phyloP scores from a whole-genome alignment of 1,284 basidiomycete species.

The Boletellus deceptivus region DNA sequence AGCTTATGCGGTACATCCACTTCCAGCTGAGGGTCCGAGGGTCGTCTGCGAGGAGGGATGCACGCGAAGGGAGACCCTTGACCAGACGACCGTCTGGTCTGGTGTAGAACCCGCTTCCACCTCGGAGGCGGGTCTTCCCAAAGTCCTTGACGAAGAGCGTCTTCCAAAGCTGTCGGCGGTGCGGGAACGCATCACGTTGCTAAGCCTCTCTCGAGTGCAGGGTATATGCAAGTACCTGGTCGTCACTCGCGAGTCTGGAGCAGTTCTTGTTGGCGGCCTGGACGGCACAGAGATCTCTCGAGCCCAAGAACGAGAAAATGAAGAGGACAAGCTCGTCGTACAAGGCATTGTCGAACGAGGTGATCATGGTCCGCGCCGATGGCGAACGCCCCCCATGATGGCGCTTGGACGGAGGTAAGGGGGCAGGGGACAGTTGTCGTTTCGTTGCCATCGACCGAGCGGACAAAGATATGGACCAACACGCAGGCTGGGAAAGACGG shows the following conservation, averaged over 20 bases:
- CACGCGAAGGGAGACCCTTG: constrained; percentile 56
- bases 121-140: constrained; percentile 64
- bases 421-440: constrained; percentile 47
- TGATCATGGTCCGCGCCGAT: constrained; percentile 11
- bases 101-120: constrained; percentile 57
- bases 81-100: constrained; percentile 57
- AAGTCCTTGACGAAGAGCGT: constrained; percentile 57
- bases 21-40: constrained; percentile 59
- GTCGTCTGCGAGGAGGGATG: constrained; percentile 31
- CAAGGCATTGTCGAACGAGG: constrained; percentile 54
- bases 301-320: constrained; percentile 69
- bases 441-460: constrained; percentile 44
- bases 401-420: constrained; percentile 59
- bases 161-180: constrained; percentile 51
- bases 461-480: too few species aligned
- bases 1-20: constrained; percentile 80
- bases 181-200: neutral
- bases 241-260: constrained; percentile 58
- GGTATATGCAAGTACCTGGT: constrained; percentile 43
- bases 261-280: constrained; percentile 67
- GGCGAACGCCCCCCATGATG: constrained; percentile 33
- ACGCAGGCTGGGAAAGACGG: constrained; percentile 11
- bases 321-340: constrained; percentile 74
- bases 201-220: neutral
- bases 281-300: constrained; percentile 61